A percentile compares a stretch with the other conserved stretches of the same genome.
These are phyloP conservation scores for Ustilago tritici DNA, from an alignment of 1,284 basidiomycete species.

Conservation along the genomic window DNA sequence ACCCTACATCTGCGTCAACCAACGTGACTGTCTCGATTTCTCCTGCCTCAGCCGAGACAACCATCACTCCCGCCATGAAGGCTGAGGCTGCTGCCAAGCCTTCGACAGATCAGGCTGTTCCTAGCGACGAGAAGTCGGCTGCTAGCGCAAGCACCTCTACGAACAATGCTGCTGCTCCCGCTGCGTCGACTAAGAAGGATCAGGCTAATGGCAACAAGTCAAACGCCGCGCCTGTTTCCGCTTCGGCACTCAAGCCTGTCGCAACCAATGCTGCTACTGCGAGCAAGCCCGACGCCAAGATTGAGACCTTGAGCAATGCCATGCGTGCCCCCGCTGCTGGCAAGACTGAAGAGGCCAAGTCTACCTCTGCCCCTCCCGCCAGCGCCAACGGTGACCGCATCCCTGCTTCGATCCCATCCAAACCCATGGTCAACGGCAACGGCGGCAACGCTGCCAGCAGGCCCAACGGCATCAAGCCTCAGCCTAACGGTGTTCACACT, in stretches of 20 bases:
- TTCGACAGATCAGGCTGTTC: conserved; percentile 24
- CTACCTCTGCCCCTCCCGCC: conserved; percentile 7
- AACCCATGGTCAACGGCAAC: conserved; percentile 42
- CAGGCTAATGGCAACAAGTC: conserved; percentile 25
- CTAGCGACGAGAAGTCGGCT: conserved; percentile 19
- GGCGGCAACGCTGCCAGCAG: conserved; percentile 13
- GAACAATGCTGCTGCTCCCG: conserved; percentile 9
- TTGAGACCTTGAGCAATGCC: conserved; percentile 22
- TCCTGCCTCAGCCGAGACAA: conserved; percentile 42
- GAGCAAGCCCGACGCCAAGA: conserved; percentile 31
- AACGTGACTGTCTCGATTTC: conserved; percentile 42
- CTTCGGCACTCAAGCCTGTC: conserved; percentile 18
- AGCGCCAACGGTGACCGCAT: conserved; percentile 27
- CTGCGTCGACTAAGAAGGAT: conserved; percentile 26
- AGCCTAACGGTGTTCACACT: conserved; percentile 40
- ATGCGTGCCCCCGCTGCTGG: conserved; percentile 24
- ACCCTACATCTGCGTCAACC: conserved; percentile 12
- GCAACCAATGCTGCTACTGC: conserved; percentile 15
- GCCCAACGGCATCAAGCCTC: conserved; percentile 38
- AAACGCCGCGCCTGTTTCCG: conserved; percentile 18
- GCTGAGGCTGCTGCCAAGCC: conserved; percentile 16
- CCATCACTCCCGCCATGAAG: conserved; percentile 23
- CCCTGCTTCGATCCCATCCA: conserved; percentile 42
- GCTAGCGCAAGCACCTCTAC: conserved; percentile 10
- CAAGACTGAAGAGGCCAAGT: conserved; percentile 37